A percentile compares a stretch with the other conserved stretches of the same genome.
Evolutionary conservation across 148 eudicot genomes (phyloP).

Genomic region (Chenopodium quinoa): DNA sequence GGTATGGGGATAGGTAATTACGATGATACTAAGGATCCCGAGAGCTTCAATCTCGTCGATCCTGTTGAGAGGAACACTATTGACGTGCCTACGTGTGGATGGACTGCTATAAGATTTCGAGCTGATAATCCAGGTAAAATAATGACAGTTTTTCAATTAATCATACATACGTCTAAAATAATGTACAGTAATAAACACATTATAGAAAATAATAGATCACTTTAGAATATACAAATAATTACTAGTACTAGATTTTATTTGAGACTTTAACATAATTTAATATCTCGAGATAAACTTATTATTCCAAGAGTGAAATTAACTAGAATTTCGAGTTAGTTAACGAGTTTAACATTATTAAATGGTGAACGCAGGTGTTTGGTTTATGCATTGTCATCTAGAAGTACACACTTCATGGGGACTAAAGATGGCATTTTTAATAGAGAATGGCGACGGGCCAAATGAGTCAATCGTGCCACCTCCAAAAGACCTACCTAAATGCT

Average conservation of each 20-base stretch:
- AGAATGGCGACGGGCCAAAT: slow-evolving; percentile 57
- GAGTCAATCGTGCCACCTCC: slow-evolving; percentile 64
- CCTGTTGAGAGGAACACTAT: slow-evolving; percentile 75
- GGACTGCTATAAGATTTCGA: slow-evolving; percentile 44
- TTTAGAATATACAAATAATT: too few relatives aligned
- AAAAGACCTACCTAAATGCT: slow-evolving; percentile 65
- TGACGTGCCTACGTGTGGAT: slow-evolving; percentile 45
- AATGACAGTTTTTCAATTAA: neutral
- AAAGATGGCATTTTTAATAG: slow-evolving; percentile 73
- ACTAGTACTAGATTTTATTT: too few relatives aligned
- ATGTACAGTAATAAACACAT: too few relatives aligned
- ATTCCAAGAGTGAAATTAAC: neutral
- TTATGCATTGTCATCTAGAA: slow-evolving; percentile 75
- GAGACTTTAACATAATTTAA: too few relatives aligned
- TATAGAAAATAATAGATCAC: too few relatives aligned
- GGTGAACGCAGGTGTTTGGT: slow-evolving; percentile 61
- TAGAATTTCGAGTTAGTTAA: neutral
- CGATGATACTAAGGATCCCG: slow-evolving; percentile 45
- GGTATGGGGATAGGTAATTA: slow-evolving; percentile 65
- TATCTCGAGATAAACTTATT: neutral
- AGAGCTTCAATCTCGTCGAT: slow-evolving; percentile 61
- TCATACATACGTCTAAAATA: neutral
- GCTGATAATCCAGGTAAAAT: slow-evolving; percentile 46
- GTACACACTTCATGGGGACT: slow-evolving; percentile 82
- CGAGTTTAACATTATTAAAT: neutral